Evolutionary conservation across 139 green algal species (phyloP), one percentile per base, ranked within the genome.

Genomic region (Coelastrella sp.): DNA sequence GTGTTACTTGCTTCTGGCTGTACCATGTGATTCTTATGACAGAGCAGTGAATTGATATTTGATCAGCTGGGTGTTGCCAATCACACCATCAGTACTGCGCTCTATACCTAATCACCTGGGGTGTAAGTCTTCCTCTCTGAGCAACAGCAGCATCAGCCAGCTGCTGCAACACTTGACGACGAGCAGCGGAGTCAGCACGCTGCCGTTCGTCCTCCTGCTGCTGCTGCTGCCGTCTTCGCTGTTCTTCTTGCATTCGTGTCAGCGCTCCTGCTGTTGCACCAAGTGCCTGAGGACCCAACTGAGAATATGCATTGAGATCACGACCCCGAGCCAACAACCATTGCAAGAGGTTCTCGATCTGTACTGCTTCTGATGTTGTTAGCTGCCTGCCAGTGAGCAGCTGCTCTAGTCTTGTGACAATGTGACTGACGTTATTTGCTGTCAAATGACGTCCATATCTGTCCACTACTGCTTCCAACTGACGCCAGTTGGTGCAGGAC

Each of bases 151-250:
- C 60, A 50, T 84, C 60, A 30, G 53, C 59, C 41, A 84, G 41
- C 78, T 84, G 40, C 60, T 76, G 78, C 62, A 84, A 30, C 78
- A 76, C 40, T 60, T 76, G n/a, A 5, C 38, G 37, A 25, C 62
- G 37, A 2, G 76, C 64, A 50, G 27, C 64, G 17, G 13, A 63
- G 51, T 63, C 66, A 62, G 40, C 64, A n/a, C 19, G 15, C 37
- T 68, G 30, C 60, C 19, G 9, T 30, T 62, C 27, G 7, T 34
- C 79, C 9, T 77, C 79, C 27, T 84, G 34, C 57, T 74, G 66
- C 63, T 78, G 48, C 79, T 78, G 79, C 62, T 85, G 79, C 35
- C 50, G 80, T 27, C 78, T 50, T 2, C 30, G 80, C 50, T 86
- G 80, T 40, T 9, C n/a, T 32, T 75, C 60, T 21, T 74, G 77